phyloP scores from a whole-genome alignment of 1,284 basidiomycete species.

The Microbotryum lychnidis-dioicae region DNA sequence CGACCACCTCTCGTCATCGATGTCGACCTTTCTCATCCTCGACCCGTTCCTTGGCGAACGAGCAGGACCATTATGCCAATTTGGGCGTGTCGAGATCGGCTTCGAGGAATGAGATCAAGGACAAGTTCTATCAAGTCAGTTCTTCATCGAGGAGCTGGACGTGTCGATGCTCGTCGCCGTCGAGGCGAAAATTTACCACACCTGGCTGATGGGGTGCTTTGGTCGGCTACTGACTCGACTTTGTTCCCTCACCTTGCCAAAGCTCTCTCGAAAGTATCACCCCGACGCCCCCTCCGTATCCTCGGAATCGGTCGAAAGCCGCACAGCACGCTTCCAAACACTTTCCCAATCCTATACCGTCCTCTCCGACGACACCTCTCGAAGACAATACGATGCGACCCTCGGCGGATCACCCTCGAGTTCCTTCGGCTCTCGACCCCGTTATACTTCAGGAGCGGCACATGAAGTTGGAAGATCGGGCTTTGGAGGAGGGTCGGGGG shows the following conservation, averaged over 20 bases:
- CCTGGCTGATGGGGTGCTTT: not conserved
- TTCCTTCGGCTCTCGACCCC: constrained; percentile 6
- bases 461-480: not conserved
- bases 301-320: constrained; percentile 20
- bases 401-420: not conserved
- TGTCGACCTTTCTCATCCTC: constrained; percentile 12
- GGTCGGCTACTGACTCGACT: not conserved
- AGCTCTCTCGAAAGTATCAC: constrained; percentile 34
- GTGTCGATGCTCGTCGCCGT: too few species aligned
- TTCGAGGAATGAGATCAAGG: constrained; percentile 30
- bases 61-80: constrained; percentile 26
- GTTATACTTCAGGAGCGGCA: constrained; percentile 6
- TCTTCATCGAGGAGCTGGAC: not conserved
- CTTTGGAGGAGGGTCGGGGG: not conserved
- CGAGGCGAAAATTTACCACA: not conserved
- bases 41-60: not conserved
- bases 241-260: not conserved
- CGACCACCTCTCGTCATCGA: constrained; percentile 27
- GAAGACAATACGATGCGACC: constrained; percentile 21
- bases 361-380: constrained; percentile 19
- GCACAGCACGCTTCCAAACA: constrained; percentile 21
- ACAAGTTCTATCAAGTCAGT: constrained; percentile 35
- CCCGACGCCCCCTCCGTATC: constrained; percentile 31
- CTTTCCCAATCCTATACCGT: constrained; percentile 25
- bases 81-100: constrained; percentile 20